Evolutionary conservation across 2,329 filamentous ascomycete genomes (phyloP).

Genomic region (Emericellopsis atlantica): DNA sequence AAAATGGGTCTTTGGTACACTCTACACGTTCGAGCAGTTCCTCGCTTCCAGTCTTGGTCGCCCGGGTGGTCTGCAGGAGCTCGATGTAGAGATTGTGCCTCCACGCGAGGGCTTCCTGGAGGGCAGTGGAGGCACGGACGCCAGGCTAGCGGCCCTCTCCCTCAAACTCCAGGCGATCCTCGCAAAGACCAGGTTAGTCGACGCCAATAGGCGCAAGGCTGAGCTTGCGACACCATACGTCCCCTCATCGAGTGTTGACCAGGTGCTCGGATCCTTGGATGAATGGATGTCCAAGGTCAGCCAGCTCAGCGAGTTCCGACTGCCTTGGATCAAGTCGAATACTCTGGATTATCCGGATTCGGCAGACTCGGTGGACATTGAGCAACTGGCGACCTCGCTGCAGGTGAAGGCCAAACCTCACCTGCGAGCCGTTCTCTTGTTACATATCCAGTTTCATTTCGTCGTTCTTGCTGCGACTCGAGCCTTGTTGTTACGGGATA

Average conservation of each 20-base stretch:
- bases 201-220: constrained; percentile 4
- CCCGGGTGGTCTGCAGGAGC: constrained; percentile 19
- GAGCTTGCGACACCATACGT: background rate
- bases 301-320: constrained; percentile 7
- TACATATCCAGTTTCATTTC: constrained; percentile 19
- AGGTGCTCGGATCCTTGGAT: constrained; percentile 9
- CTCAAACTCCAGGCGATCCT: constrained; percentile 16
- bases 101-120: constrained; percentile 15
- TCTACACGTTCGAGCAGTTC: constrained; percentile 22
- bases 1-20: constrained; percentile 21
- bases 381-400: constrained; percentile 12
- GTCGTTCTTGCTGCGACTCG: constrained; percentile 18
- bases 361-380: constrained; percentile 6
- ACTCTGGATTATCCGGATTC: constrained; percentile 5
- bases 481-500: constrained; percentile 13
- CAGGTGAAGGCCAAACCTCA: constrained; percentile 13
- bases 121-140: constrained; percentile 12
- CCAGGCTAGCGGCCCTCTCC: constrained; percentile 15
- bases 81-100: constrained; percentile 18
- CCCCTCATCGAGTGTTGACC: constrained; percentile 5
- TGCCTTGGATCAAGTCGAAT: constrained; percentile 8
- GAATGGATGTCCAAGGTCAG: constrained; percentile 11
- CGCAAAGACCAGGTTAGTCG: constrained; percentile 11
- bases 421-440: constrained; percentile 13
- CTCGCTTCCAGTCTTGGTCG: constrained; percentile 20